Evolutionary conservation across 306 rosid species (phyloP).

Genomic region (Hippophae tibetana): DNA sequence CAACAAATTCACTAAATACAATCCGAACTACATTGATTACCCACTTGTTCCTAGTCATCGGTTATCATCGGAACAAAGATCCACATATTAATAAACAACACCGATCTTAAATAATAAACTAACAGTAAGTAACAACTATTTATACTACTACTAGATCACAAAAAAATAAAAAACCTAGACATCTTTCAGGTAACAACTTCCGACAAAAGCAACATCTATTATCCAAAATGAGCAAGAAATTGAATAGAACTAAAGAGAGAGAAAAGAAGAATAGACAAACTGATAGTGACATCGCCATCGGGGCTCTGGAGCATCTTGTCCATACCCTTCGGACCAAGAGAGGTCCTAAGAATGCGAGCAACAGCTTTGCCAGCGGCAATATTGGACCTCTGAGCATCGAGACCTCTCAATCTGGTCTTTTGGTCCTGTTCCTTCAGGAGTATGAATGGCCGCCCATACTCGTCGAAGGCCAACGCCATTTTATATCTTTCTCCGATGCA

Average conservation of each 20-base stretch:
- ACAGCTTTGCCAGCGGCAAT: constrained; percentile 82
- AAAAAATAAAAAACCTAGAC: too few relatives aligned
- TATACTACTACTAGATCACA: too few relatives aligned
- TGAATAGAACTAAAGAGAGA: not conserved
- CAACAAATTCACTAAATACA: too few relatives aligned
- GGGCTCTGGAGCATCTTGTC: constrained; percentile 98
- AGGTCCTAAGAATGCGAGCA: constrained; percentile 85
- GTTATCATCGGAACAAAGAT: too few relatives aligned
- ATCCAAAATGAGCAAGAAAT: too few relatives aligned
- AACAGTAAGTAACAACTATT: too few relatives aligned
- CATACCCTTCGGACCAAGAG: constrained; percentile 99
- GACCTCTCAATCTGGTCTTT: constrained; percentile 67
- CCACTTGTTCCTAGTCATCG: too few relatives aligned
- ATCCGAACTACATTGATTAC: too few relatives aligned
- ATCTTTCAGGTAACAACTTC: too few relatives aligned
- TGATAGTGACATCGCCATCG: constrained; percentile 85
- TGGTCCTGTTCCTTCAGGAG: constrained; percentile 74
- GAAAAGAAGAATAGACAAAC: constrained; percentile 24
- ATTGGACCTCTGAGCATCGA: constrained; percentile 95
- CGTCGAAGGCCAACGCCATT: constrained; percentile 97
- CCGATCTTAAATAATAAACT: too few relatives aligned
- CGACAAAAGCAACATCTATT: too few relatives aligned
- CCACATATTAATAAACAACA: too few relatives aligned
- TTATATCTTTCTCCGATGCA: not conserved
- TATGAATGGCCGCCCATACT: constrained; percentile 84